phyloP scores from a whole-genome alignment of 139 green algal genomes.

The Astrephomene gubernaculifera region DNA sequence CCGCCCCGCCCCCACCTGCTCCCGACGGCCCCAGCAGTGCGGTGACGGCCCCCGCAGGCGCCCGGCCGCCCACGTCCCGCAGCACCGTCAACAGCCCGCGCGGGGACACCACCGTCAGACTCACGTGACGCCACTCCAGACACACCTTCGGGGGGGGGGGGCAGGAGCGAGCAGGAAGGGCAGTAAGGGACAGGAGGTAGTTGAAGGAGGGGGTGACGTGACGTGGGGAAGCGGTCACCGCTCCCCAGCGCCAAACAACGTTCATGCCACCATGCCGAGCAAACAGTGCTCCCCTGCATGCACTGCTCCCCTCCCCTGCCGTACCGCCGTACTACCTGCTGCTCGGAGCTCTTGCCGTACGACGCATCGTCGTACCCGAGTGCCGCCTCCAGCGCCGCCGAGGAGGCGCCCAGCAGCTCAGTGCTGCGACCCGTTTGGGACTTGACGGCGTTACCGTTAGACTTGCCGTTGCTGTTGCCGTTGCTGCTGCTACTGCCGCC shows the following conservation, averaged over 20 bases:
- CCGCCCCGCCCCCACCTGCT: slow-evolving; percentile 4
- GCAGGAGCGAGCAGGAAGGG: background rate
- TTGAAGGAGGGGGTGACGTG: background rate
- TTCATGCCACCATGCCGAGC: background rate
- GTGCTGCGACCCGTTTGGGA: no score
- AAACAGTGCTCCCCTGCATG: no score
- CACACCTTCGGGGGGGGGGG: slow-evolving; percentile 17
- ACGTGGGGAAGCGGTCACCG: background rate
- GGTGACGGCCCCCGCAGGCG: slow-evolving; percentile 18
- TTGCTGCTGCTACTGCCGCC: background rate
- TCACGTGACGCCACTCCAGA: slow-evolving; percentile 38
- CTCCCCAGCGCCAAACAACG: no score
- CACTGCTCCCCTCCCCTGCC: no score
- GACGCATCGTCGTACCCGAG: background rate
- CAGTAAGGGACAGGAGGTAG: background rate
- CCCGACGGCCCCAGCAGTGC: slow-evolving; percentile 45
- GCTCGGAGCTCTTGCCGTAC: background rate
- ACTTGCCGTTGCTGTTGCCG: background rate
- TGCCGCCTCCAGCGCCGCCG: background rate
- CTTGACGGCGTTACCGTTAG: no score
- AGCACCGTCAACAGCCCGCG: slow-evolving; percentile 12
- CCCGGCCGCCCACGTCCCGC: slow-evolving; percentile 38
- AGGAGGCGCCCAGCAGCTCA: background rate
- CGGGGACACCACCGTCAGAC: background rate
- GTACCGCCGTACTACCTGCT: background rate